Conservation (phyloP, 2,329 filamentous ascomycete species). For the Trichoderma gracile region DNA sequence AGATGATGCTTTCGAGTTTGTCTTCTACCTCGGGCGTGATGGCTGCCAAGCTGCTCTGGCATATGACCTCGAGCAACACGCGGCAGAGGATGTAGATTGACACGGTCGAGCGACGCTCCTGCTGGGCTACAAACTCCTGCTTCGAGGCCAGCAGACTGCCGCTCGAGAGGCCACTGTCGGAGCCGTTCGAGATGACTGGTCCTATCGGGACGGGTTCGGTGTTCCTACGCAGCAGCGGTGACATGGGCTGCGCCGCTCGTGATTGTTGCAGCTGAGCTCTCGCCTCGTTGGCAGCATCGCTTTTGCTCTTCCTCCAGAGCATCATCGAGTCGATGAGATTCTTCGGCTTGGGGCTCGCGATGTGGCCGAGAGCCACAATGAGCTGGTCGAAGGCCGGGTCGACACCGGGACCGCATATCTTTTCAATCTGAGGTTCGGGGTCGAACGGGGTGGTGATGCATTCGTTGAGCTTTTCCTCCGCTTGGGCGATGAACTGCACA, state of each 20-base stretch:
- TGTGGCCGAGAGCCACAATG: conserved; percentile 89
- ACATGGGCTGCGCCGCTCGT: conserved; percentile 46
- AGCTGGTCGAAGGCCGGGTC: conserved; percentile 92
- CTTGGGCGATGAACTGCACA: conserved; percentile 80
- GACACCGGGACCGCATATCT: conserved; percentile 84
- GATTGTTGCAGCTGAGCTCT: conserved; percentile 58
- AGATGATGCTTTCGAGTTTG: conserved; percentile 92
- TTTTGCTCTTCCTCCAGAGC: conserved; percentile 96
- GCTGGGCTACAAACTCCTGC: conserved; percentile 73
- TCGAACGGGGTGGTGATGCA: conserved; percentile 80
- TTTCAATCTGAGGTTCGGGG: conserved; percentile 80
- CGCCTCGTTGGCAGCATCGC: conserved; percentile 77
- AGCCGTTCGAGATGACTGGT: conserved; percentile 29
- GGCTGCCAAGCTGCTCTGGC: conserved; percentile 77
- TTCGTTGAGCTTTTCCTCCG: conserved; percentile 92
- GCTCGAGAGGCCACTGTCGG: conserved; percentile 38
- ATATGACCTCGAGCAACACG: conserved; percentile 90
- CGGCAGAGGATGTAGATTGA: conserved; percentile 96
- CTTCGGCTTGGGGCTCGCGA: conserved; percentile 91
- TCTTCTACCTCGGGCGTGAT: conserved; percentile 92
- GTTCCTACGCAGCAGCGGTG: conserved; percentile 66
- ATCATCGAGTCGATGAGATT: conserved; percentile 96
- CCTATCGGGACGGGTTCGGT: conserved; percentile 66
- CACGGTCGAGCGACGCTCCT: conserved; percentile 86
- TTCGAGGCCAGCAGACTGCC: conserved; percentile 49